phyloP scores from a whole-genome alignment of 495 filamentous ascomycete species.

The Collariella sp. region DNA sequence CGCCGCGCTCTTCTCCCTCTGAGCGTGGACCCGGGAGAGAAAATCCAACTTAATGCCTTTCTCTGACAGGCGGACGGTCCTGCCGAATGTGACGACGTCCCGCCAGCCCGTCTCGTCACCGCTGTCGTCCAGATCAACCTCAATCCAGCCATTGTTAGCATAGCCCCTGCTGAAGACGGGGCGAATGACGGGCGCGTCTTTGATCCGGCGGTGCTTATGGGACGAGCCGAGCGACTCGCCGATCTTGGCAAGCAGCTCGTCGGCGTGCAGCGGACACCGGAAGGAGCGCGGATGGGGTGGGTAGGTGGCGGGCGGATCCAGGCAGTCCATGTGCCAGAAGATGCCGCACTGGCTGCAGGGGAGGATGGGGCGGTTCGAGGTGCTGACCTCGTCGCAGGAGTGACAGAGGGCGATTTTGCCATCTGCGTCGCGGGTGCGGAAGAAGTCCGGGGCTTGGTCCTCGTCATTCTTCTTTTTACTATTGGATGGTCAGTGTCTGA shows the following conservation, averaged over 20 bases:
- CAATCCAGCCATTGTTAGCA: constrained; percentile 69
- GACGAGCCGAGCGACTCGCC: constrained; percentile 38
- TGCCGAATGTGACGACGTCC: constrained; percentile 42
- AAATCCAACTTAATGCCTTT: constrained; percentile 75
- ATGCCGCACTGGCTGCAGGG: constrained; percentile 73
- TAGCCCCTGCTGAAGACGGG: constrained; percentile 50
- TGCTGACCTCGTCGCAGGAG: constrained; percentile 52
- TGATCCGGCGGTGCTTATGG: constrained; percentile 46
- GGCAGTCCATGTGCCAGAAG: constrained; percentile 85
- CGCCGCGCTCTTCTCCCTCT: constrained; percentile 6
- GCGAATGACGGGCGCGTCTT: constrained; percentile 35
- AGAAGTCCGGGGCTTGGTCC: constrained; percentile 54
- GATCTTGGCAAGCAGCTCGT: constrained; percentile 41
- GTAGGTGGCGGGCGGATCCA: constrained; percentile 72
- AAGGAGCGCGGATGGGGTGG: constrained; percentile 66
- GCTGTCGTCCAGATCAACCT: constrained; percentile 59
- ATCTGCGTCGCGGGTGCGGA: constrained; percentile 55
- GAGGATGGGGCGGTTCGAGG: constrained; percentile 55
- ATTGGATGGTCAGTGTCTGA: constrained; percentile 21
- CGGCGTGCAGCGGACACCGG: constrained; percentile 83
- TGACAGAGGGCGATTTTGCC: constrained; percentile 64
- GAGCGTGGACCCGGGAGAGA: constrained; percentile 30
- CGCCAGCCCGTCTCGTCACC: constrained; percentile 34
- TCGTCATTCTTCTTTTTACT: constrained; percentile 52
- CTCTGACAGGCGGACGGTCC: constrained; percentile 59